Base-by-base conservation (phyloP, 2,329 filamentous ascomycete genomes). In the Hypoxylon sp. region DNA sequence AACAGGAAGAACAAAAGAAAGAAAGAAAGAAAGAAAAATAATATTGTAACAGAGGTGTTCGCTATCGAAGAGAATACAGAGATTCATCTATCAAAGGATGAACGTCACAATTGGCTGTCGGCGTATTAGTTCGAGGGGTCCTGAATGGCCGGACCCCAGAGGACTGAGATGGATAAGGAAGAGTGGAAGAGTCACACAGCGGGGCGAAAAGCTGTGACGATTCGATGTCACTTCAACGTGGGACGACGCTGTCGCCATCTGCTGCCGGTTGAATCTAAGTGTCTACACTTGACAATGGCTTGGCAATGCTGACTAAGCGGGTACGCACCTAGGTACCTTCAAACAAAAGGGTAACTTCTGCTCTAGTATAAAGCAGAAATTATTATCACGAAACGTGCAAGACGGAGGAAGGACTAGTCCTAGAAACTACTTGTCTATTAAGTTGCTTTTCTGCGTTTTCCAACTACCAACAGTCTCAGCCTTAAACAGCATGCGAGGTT, bases 81-180 rank as follows among this genome's bases (percentile, higher is more conserved):
- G 31, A 50, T 48, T 62, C 22, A 29, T 42, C 47, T 44, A 22
- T 61, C 50, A 58, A 64, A 31, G 60, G n/a, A 31, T 48, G 33
- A 62, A 24, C 59, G 53, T 39, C 48, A 29, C 59, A 19, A 58
- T 53, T 63, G 53, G 31, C 29, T 44, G 55, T 61, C 42, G 51
- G 50, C 39, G 26, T n/a, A 14, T 37, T 46, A 48, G 68, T 59
- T 71, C 70, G 72, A 76, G 74, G 76, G 74, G 74, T 73, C 76
- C 74, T 70, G 51, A 63, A 60, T 71, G 73, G 74, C 75, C 73
- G 74, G 71, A 76, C 76, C 77, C 78, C 76, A 70, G 69, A 73
- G 67, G 66, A 55, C 67, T 69, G 55, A 73, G 65, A 67, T 65
- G 58, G 53, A 63, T 29, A 29, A 29, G 26, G 5, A 61, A 66